A percentile compares a stretch with the other conserved stretches of the same genome.
phyloP scores from a whole-genome alignment of 805 yeast species.

The Cyberlindnera samutprakarnensis region DNA sequence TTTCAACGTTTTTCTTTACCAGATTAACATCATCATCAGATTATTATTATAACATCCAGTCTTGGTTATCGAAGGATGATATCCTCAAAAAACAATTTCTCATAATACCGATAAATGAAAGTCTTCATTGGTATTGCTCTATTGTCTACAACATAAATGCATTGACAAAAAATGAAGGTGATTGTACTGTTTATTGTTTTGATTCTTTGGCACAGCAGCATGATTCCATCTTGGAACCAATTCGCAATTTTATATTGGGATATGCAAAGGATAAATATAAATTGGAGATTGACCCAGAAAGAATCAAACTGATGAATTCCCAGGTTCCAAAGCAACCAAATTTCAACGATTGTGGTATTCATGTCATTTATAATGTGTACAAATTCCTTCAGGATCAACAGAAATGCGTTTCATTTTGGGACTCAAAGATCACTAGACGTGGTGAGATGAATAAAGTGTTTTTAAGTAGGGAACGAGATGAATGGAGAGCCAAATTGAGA shows the following conservation, averaged over 20 bases:
- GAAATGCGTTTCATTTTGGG: conserved; percentile 45
- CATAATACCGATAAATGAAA: conserved; percentile 75
- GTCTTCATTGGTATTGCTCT: conserved; percentile 83
- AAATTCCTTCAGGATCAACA: conserved; percentile 46
- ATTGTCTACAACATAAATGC: conserved; percentile 51
- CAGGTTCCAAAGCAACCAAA: conserved; percentile 80
- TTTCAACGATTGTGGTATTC: conserved; percentile 92
- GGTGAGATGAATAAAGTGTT: conserved; percentile 13
- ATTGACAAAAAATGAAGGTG: conserved; percentile 13
- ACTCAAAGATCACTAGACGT: conserved; percentile 16
- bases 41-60: conserved; percentile 55
- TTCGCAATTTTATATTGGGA: conserved; percentile 51
- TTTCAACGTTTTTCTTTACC: conserved; percentile 81
- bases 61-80: conserved; percentile 74
- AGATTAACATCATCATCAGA: conserved; percentile 40
- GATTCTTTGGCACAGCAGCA: conserved; percentile 72
- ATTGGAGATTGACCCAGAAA: conserved; percentile 36
- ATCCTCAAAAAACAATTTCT: conserved; percentile 50
- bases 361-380: conserved; percentile 67
- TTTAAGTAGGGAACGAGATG: conserved; percentile 20
- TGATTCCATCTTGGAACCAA: conserved; percentile 39
- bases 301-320: conserved; percentile 41
- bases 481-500: conserved; percentile 19
- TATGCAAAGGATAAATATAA: conserved; percentile 63
- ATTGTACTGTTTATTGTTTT: conserved; percentile 37